Conservation (phyloP, 2,329 filamentous ascomycete species). For the Parastagonospora avenae region DNA sequence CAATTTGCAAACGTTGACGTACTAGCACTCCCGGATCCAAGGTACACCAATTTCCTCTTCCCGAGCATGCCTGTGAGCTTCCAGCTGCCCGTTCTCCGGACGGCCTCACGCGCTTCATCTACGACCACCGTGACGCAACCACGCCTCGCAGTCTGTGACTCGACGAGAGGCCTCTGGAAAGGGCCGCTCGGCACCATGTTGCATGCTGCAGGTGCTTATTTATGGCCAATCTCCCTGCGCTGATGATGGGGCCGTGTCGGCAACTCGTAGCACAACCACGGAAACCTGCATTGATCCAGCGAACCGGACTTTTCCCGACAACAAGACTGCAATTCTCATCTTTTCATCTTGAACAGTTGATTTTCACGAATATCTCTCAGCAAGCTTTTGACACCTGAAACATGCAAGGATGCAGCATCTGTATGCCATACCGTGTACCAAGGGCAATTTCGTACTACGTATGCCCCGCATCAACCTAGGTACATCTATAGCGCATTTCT, state of each 20-base stretch:
- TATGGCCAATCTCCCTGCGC: neutral
- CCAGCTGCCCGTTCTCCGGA: neutral
- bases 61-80: neutral
- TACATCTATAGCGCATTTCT: slow-evolving; percentile 7
- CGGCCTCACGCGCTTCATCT: neutral
- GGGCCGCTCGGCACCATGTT: neutral
- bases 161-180: neutral
- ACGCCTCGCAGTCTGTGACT: neutral
- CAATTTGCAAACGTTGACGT: slow-evolving; percentile 8
- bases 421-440: too few relatives aligned
- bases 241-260: slow-evolving; percentile 3
- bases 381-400: too few relatives aligned
- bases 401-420: too few relatives aligned
- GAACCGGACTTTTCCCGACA: neutral
- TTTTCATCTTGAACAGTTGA: too few relatives aligned
- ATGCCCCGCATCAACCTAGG: slow-evolving; percentile 17
- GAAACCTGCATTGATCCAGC: slow-evolving; percentile 4
- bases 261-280: slow-evolving; percentile 6
- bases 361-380: too few relatives aligned
- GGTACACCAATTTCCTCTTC: neutral
- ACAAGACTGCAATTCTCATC: neutral
- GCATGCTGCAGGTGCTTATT: neutral
- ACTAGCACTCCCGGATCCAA: slow-evolving; percentile 1
- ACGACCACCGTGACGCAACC: neutral
- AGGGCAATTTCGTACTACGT: neutral